phyloP scores from a whole-genome alignment of 1,284 basidiomycete genomes.

The Apiotrichum laibachii region DNA sequence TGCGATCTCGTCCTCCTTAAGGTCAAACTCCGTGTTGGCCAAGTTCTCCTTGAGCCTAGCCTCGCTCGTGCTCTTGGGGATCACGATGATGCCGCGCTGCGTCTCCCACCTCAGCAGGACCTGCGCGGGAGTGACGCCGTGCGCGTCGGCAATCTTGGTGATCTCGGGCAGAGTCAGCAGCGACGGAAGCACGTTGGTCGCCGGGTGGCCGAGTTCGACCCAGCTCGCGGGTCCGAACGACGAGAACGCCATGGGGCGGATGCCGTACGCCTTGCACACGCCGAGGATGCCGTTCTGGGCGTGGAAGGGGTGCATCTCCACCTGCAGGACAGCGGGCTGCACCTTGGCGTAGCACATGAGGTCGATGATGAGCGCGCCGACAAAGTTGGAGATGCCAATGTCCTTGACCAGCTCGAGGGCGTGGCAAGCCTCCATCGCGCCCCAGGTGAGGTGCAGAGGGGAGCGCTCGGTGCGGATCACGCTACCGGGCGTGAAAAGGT shows the following conservation, averaged over 20 bases:
- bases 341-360: slow-evolving; percentile 65
- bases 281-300: slow-evolving; percentile 65
- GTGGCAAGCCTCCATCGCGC: slow-evolving; percentile 66
- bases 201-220: slow-evolving; percentile 53
- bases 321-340: slow-evolving; percentile 67
- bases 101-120: slow-evolving; percentile 46
- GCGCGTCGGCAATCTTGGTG: slow-evolving; percentile 54
- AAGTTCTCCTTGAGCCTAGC: slow-evolving; percentile 63
- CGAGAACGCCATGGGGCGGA: slow-evolving; percentile 73
- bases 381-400: slow-evolving; percentile 84
- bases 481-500: too few relatives aligned
- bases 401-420: slow-evolving; percentile 65
- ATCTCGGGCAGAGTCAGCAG: slow-evolving; percentile 55
- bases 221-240: slow-evolving; percentile 67
- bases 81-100: slow-evolving; percentile 61
- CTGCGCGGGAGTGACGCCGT: slow-evolving; percentile 35
- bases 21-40: slow-evolving; percentile 59
- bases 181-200: slow-evolving; percentile 16
- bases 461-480: slow-evolving; percentile 16
- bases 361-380: slow-evolving; percentile 29
- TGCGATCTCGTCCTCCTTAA: slow-evolving; percentile 62
- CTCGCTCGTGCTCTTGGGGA: slow-evolving; percentile 57
- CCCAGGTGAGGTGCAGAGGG: slow-evolving; percentile 60
- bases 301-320: slow-evolving; percentile 65
- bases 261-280: slow-evolving; percentile 59